phyloP scores from a whole-genome alignment of 2,329 filamentous ascomycete species.

The Colletotrichum sp. region DNA sequence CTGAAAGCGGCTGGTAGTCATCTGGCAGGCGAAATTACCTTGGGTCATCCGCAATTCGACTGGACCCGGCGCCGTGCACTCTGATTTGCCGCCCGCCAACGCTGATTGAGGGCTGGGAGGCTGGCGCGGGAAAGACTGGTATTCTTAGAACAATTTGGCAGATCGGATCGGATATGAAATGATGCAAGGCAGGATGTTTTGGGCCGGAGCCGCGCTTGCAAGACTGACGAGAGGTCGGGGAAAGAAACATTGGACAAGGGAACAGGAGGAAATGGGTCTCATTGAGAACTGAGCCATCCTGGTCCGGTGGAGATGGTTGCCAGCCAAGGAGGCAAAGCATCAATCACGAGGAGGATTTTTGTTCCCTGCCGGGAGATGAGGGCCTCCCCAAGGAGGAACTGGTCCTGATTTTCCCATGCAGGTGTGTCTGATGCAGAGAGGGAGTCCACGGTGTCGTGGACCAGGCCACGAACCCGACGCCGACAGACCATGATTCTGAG shows the following conservation, averaged over 20 bases:
- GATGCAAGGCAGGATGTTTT: conserved; percentile 19
- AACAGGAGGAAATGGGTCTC: conserved; percentile 5
- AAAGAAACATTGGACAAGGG: conserved; percentile 22
- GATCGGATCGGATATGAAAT: conserved; percentile 24
- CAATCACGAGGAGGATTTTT: conserved; percentile 16
- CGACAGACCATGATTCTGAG: background rate
- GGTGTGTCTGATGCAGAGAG: background rate
- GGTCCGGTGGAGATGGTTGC: conserved; percentile 13
- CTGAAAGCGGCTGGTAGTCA: conserved; percentile 17
- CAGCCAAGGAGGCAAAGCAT: conserved; percentile 18
- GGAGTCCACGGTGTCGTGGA: background rate
- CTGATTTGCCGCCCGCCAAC: conserved; percentile 5
- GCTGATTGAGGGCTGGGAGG: background rate
- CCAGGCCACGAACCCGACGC: background rate
- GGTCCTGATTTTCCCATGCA: conserved; percentile 5
- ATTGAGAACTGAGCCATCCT: conserved; percentile 1
- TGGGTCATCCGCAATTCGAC: conserved; percentile 21
- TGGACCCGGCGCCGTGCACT: background rate
- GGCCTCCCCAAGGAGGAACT: background rate
- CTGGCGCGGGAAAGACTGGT: conserved; percentile 9
- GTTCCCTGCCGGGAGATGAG: conserved; percentile 17
- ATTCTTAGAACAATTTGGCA: conserved; percentile 23
- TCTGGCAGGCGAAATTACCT: conserved; percentile 20
- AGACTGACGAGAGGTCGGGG: conserved; percentile 18
- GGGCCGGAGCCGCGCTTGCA: conserved; percentile 21